Evolutionary conservation across 2,329 filamentous ascomycete genomes (phyloP).

Genomic region (Bipolaris sorokiniana): DNA sequence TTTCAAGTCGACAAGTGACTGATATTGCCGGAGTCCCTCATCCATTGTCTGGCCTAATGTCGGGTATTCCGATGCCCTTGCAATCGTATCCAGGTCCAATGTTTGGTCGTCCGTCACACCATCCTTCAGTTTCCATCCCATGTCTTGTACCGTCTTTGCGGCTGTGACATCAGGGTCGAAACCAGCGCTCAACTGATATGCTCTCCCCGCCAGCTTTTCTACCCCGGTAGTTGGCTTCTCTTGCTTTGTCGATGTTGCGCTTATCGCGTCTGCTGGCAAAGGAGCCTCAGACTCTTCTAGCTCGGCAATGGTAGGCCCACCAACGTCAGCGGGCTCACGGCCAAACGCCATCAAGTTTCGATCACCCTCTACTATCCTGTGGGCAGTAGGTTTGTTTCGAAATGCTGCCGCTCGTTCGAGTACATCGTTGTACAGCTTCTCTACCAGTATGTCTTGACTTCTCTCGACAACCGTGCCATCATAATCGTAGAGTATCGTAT

Average conservation of each 20-base stretch:
- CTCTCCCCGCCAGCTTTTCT: constrained; percentile 71
- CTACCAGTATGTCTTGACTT: constrained; percentile 78
- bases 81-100: constrained; percentile 72
- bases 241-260: constrained; percentile 41
- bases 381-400: constrained; percentile 75
- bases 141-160: constrained; percentile 74
- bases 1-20: constrained; percentile 78
- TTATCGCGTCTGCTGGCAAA: constrained; percentile 56
- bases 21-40: constrained; percentile 87
- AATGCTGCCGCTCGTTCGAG: constrained; percentile 90
- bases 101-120: constrained; percentile 67
- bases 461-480: constrained; percentile 79
- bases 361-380: constrained; percentile 80
- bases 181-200: constrained; percentile 71
- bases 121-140: constrained; percentile 80
- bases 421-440: constrained; percentile 93
- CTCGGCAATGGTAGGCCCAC: constrained; percentile 71
- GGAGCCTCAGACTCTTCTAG: constrained; percentile 71
- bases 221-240: constrained; percentile 59
- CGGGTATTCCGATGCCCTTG: constrained; percentile 65
- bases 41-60: constrained; percentile 92
- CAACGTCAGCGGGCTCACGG: constrained; percentile 67
- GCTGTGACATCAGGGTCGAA: constrained; percentile 73
- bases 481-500: constrained; percentile 87
- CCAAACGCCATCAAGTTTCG: constrained; percentile 81